Evolutionary conservation across 352 stramenopile genomes (phyloP), one percentile per base, ranked within the genome.

Genomic region (Blastocystis sp.): DNA sequence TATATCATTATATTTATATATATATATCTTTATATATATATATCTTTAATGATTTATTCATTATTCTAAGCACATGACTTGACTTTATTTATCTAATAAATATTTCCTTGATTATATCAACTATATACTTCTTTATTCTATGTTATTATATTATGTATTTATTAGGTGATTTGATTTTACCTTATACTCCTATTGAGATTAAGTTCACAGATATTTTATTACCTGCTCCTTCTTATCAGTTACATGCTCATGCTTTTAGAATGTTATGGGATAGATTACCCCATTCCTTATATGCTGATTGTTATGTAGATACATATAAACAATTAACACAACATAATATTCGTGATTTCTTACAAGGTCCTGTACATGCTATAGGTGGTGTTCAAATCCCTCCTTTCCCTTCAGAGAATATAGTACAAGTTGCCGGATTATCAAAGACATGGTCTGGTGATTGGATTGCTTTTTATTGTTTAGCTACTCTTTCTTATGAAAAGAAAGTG

Each of bases 161-260:
- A 18, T 39, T 28, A n/a, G 52, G 52, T n/a, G 52, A 62, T 24
- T 42, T 62, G 4, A 42, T 62, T 39, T 31, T 62, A 31, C 52
- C 52, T 9, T 62, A 62, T 28, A 62, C 52, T 9, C 52, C 52
- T 23, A 62, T 62, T 34, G 25, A 62, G 52, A 62, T 62, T 30
- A 62, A 62, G 52, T 62, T 62, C 40, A 62, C 52, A 2, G 52
- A 62, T 21, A 27, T 62, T 16, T 31, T 62, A n/a, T 31, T 62
- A 10, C 52, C 34, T 7, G 32, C 52, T 19, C 52, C 52, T 11
- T 27, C 36, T 9, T 42, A 62, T 41, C 34, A 54, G 33, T 31
- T 62, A 23, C 25, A 48, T 23, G 24, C 37, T 7, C 52, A 62
- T 39, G 37, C 37, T 28, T 62, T 62, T 42, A 39, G 52, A 18